Percentiles rank a stretch among this genome's conserved stretches.
These are phyloP conservation scores for Sclerotinia borealis DNA, from an alignment of 2,329 filamentous ascomycete genomes.

Conservation along the genomic window DNA sequence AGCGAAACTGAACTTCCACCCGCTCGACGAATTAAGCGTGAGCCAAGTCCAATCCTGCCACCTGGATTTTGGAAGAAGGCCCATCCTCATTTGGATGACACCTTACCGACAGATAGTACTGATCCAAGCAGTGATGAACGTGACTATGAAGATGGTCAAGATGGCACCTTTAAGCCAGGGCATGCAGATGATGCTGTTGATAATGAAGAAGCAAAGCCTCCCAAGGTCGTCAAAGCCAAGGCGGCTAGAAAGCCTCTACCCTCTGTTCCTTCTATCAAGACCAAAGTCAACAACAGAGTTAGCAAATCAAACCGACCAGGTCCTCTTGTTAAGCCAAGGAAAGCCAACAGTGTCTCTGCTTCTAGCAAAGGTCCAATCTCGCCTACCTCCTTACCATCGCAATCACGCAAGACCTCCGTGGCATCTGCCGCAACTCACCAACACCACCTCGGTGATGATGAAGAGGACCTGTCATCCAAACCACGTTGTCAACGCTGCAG, in stretches of 20 bases:
- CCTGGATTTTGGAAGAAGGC: slow-evolving; percentile 39
- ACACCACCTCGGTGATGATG: slow-evolving; percentile 57
- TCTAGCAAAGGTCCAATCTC: slow-evolving; percentile 47
- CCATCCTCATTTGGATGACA: slow-evolving; percentile 45
- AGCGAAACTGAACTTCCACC: slow-evolving; percentile 57
- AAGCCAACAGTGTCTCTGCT: slow-evolving; percentile 35
- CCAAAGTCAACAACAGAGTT: slow-evolving; percentile 40
- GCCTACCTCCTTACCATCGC: slow-evolving; percentile 59
- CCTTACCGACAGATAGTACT: slow-evolving; percentile 49
- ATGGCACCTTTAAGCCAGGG: slow-evolving; percentile 32
- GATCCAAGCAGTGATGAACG: slow-evolving; percentile 57
- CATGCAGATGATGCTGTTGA: slow-evolving; percentile 24
- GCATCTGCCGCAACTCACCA: slow-evolving; percentile 61
- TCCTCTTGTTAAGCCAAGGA: slow-evolving; percentile 42
- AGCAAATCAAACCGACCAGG: slow-evolving; percentile 37
- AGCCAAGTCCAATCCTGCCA: slow-evolving; percentile 47
- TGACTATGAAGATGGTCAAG: slow-evolving; percentile 42
- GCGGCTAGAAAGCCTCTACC: slow-evolving; percentile 37
- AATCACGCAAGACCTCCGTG: slow-evolving; percentile 69
- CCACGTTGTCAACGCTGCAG: slow-evolving; percentile 96
- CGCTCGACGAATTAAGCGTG: slow-evolving; percentile 51
- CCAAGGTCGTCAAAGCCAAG: slow-evolving; percentile 40
- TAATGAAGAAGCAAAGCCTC: slow-evolving; percentile 22
- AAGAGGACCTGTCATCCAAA: slow-evolving; percentile 90
- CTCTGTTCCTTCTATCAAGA: slow-evolving; percentile 37